Base-by-base conservation (phyloP, 495 filamentous ascomycete genomes). In the Xylaria nigripes region DNA sequence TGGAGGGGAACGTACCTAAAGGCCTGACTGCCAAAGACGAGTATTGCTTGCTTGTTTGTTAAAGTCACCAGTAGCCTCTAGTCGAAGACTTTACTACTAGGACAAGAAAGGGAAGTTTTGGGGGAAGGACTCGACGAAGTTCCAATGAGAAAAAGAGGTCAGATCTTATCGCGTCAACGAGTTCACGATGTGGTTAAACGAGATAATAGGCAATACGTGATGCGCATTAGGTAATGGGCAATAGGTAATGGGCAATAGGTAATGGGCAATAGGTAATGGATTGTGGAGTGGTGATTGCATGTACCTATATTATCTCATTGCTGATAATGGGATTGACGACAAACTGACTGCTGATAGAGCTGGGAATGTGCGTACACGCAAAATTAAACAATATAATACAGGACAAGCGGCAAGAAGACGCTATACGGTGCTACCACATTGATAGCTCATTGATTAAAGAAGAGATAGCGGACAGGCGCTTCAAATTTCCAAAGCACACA, bases 381-480 rank as follows among this genome's bases (percentile, higher is more conserved):
- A 8, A 32, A 30, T 19, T 19, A 50, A 45, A 34, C 22, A 25
- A 38, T 55, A 55, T 55, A 50, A 27, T 55, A 55, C 53, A 50
- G 22, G 9, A 21, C 25, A 42, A 36, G n/a, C 2, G 38, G 23
- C 6, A 12, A n/a, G n/a, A n/a, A n/a, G 21, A 27, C 29, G 30
- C 13, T 6, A 18, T 32, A 15, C 21, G 22, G 10, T 38, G 50
- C 45, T 23, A 52, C 41, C 30, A n/a, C 50, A 24, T 30, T 27
- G 7, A 24, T 24, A 7, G 12, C 29, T 45, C 32, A 36, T 36
- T 25, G 21, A 30, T 36, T 8, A 24, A 48, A 9, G 22, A 15
- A 5, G 24, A n/a, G n/a, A n/a, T n/a, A n/a, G 23, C 22, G 43
- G 19, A 41, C 29, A 32, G 12, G 21, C 41, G 19, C 25, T 45